A percentile compares a stretch with the other conserved stretches of the same genome.
phyloP scores from a whole-genome alignment of 805 yeast species.

The Geotrichum ghanense region DNA sequence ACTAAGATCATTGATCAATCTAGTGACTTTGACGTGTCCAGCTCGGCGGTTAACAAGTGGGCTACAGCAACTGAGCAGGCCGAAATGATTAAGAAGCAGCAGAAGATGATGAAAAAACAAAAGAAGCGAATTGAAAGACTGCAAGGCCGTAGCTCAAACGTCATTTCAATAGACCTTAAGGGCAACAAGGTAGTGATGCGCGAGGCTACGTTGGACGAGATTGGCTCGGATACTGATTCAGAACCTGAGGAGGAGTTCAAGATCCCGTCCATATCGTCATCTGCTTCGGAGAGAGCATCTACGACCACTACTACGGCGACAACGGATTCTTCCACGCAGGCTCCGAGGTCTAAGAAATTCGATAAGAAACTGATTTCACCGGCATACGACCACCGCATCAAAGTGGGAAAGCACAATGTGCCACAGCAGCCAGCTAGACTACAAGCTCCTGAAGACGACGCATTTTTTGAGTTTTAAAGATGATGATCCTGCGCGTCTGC shows the following conservation, averaged over 20 bases:
- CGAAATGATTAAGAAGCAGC: slow-evolving; percentile 75
- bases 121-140: slow-evolving; percentile 48
- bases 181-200: slow-evolving; percentile 55
- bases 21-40: slow-evolving; percentile 68
- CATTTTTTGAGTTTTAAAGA: not conserved
- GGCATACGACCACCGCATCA: not conserved
- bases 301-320: not conserved
- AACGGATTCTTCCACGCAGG: slow-evolving; percentile 2
- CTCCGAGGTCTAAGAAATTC: not conserved
- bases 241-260: slow-evolving; percentile 18
- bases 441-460: slow-evolving; percentile 1
- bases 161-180: slow-evolving; percentile 64
- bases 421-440: not conserved
- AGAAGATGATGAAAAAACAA: slow-evolving; percentile 53
- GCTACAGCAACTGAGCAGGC: slow-evolving; percentile 78
- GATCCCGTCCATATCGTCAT: slow-evolving; percentile 1
- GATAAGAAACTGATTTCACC: slow-evolving; percentile 3
- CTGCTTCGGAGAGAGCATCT: not conserved
- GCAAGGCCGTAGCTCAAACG: slow-evolving; percentile 62
- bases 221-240: slow-evolving; percentile 19
- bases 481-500: too few species aligned
- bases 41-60: slow-evolving; percentile 56
- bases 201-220: slow-evolving; percentile 37
- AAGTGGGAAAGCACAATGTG: not conserved
- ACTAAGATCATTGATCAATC: slow-evolving; percentile 90